Evolutionary conservation across 257 asterid genomes (phyloP).

Genomic region (Paulownia fortunei): DNA sequence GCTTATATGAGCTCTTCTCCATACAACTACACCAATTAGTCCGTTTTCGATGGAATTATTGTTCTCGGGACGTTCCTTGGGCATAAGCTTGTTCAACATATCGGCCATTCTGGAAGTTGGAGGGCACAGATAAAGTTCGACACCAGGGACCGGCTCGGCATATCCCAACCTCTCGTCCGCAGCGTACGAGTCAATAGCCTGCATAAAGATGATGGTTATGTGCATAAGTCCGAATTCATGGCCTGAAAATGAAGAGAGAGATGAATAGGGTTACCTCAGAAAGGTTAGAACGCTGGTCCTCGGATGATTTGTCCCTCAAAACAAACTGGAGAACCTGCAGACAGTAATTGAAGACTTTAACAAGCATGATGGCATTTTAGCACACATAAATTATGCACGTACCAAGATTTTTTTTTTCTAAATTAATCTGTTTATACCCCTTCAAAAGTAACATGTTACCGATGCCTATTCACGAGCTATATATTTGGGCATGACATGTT

Average conservation of each 20-base stretch:
- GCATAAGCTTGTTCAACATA: constrained; percentile 61
- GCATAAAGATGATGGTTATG: not conserved
- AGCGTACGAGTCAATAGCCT: constrained; percentile 76
- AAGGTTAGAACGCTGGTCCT: constrained; percentile 51
- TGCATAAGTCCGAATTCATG: not conserved
- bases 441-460: not conserved
- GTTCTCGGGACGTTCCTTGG: constrained; percentile 51
- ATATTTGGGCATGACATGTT: not conserved
- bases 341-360: constrained; percentile 2
- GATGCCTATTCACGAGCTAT: not conserved
- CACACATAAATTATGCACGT: not conserved
- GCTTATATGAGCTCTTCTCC: constrained; percentile 87
- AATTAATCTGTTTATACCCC: not conserved
- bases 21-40: constrained; percentile 90
- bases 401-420: too few species aligned
- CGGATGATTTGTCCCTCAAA: constrained; percentile 62
- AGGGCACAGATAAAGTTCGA: constrained; percentile 90
- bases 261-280: constrained; percentile 59
- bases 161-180: constrained; percentile 84
- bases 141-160: constrained; percentile 83
- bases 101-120: constrained; percentile 53
- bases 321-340: constrained; percentile 81
- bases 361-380: not conserved
- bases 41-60: constrained; percentile 59
- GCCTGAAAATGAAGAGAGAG: not conserved